Percentiles rank a stretch among this genome's conserved stretches.
These are phyloP conservation scores for Neurospora sp. DNA, from an alignment of 495 filamentous ascomycete species.

Conservation along the genomic window DNA sequence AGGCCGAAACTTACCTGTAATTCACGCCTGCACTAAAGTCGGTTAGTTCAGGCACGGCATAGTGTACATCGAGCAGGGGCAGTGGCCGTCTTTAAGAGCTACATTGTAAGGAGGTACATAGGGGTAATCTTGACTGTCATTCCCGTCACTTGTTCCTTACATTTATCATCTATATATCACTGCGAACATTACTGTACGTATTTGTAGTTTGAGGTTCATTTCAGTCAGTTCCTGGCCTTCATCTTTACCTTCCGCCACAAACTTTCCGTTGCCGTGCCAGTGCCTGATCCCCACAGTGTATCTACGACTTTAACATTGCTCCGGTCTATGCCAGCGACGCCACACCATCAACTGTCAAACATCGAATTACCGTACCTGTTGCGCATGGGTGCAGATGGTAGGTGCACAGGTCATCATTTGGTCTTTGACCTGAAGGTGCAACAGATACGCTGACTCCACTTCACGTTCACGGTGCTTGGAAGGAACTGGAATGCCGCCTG, in stretches of 20 bases:
- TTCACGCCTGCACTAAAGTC: not conserved
- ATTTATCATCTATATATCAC: not conserved
- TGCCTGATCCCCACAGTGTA: not conserved
- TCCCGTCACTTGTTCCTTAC: not conserved
- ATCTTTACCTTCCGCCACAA: not conserved
- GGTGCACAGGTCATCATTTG: not conserved
- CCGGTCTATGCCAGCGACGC: not conserved
- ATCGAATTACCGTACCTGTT: not conserved
- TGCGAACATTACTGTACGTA: not conserved
- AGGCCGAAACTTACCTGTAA: not conserved
- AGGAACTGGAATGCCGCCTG: not conserved
- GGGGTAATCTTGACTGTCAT: not conserved
- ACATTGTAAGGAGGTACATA: not conserved
- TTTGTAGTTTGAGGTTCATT: not conserved
- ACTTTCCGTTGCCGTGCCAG: not conserved
- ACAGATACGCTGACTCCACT: not conserved
- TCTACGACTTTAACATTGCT: not conserved
- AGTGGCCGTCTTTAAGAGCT: not conserved
- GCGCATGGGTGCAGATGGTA: not conserved
- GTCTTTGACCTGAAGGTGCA: not conserved
- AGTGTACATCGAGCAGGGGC: not conserved
- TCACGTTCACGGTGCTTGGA: not conserved
- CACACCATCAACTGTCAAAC: not conserved
- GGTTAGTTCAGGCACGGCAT: not conserved
- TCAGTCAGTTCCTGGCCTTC: not conserved